Evolutionary conservation across 2,329 filamentous ascomycete species (phyloP), one percentile per base, ranked within the genome.

Genomic region (Colletotrichum chrysophilum): DNA sequence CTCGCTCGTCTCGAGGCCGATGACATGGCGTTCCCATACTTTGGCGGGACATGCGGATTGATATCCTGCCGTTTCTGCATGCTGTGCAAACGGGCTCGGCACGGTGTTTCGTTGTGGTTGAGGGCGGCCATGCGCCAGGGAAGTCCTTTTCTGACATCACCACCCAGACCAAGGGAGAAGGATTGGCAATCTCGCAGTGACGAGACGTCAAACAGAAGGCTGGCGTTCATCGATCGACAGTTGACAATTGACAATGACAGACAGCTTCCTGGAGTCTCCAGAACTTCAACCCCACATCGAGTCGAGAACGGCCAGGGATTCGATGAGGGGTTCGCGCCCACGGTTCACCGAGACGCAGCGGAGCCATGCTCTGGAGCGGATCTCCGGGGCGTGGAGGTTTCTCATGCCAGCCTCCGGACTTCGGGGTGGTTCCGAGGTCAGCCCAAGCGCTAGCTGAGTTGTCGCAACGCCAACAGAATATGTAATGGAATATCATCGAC

Each of bases 351-450:
- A 67, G 64, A 67, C 69, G 73, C 70, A 68, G 73, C 69, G 34
- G 73, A 64, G 38, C 73, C 69, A 48, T 36, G 32, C n/a, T 34
- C 30, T 58, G 28, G 69, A 64, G 73, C 69, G 73, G 73, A 75
- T 72, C 69, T 73, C 69, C 69, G 73, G 73, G 73, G 69, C 73
- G 52, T 75, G 43, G 73, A 73, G 64, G 73, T 43, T 58, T 58
- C 48, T 56, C 32, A 30, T 68, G 34, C 58, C 70, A 68, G 56
- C 73, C 70, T 73, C 69, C 73, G 64, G 73, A 73, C 73, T 75
- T 75, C 56, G 73, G 73, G 70, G 70, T 68, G 69, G 32, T 67
- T 72, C 55, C 62, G 67, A 71, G 70, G 71, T 28, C 67, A 66
- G 61, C 62, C 62, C 38, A 73, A 73, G 56, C 73, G 56, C 69